phyloP scores from a whole-genome alignment of 768 basidiomycete species.

The Coprinopsis strossmayeri region DNA sequence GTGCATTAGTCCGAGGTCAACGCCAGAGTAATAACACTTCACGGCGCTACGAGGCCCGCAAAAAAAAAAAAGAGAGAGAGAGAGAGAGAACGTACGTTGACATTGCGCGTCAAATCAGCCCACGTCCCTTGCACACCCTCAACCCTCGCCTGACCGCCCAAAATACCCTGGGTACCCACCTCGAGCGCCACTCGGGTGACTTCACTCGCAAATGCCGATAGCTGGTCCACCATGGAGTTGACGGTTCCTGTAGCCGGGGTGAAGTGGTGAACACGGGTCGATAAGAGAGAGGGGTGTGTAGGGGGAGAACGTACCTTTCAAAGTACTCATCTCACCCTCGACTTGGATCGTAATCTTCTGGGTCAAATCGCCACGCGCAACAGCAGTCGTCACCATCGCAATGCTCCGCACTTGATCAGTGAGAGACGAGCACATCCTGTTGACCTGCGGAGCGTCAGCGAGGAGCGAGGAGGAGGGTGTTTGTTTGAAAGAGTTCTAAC shows the following conservation, averaged over 20 bases:
- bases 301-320: conserved; percentile 43
- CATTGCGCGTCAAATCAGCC: conserved; percentile 84
- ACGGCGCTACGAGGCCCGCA: no score
- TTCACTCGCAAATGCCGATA: conserved; percentile 82
- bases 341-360: conserved; percentile 91
- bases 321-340: conserved; percentile 78
- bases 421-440: conserved; percentile 74
- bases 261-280: neutral
- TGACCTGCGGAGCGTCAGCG: conserved; percentile 37
- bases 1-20: no score
- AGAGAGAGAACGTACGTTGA: conserved; percentile 56
- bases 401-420: conserved; percentile 82
- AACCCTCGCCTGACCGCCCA: conserved; percentile 88
- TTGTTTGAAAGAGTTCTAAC: neutral
- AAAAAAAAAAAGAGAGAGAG: neutral
- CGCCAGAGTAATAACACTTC: no score
- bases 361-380: conserved; percentile 85
- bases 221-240: conserved; percentile 92
- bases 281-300: no score
- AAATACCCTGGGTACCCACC: conserved; percentile 85
- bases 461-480: neutral
- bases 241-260: conserved; percentile 46
- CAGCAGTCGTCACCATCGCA: conserved; percentile 81
- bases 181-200: conserved; percentile 80
- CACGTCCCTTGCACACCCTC: conserved; percentile 92